phyloP scores from a whole-genome alignment of 2,329 filamentous ascomycete species.

The Graphilbum fragrans region DNA sequence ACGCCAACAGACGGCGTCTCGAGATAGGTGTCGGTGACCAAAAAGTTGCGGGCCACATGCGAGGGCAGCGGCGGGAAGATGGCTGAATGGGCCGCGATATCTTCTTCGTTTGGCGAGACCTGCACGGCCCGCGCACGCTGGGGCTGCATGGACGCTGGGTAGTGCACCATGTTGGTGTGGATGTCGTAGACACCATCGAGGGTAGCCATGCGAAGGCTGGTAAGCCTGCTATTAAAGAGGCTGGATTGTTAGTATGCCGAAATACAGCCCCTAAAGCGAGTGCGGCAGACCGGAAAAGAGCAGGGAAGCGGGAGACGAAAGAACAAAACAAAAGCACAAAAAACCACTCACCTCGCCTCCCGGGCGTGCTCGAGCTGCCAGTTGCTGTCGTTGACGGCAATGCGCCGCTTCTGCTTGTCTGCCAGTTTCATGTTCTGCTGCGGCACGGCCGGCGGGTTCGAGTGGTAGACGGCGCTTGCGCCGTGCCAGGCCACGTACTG shows the following conservation, averaged over 20 bases:
- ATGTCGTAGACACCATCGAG: slow-evolving; percentile 77
- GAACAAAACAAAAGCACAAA: background rate
- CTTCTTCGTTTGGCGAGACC: slow-evolving; percentile 29
- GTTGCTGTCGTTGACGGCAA: slow-evolving; percentile 84
- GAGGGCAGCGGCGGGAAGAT: slow-evolving; percentile 35
- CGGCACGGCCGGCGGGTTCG: slow-evolving; percentile 64
- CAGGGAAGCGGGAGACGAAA: background rate
- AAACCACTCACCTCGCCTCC: slow-evolving; percentile 61
- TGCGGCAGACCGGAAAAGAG: too few species aligned
- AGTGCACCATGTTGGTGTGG: slow-evolving; percentile 87
- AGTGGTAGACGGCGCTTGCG: slow-evolving; percentile 90
- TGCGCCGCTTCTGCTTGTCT: slow-evolving; percentile 71
- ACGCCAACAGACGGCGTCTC: slow-evolving; percentile 37
- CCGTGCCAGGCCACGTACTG: slow-evolving; percentile 99
- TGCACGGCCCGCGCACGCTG: slow-evolving; percentile 76
- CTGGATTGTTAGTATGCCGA: slow-evolving; percentile 41
- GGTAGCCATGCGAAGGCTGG: slow-evolving; percentile 55
- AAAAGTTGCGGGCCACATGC: slow-evolving; percentile 42
- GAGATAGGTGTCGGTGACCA: slow-evolving; percentile 41
- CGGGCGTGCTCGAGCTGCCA: slow-evolving; percentile 95
- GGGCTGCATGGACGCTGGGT: slow-evolving; percentile 78
- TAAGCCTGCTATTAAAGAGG: slow-evolving; percentile 70
- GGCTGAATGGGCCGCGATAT: slow-evolving; percentile 14
- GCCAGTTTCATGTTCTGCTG: slow-evolving; percentile 58
- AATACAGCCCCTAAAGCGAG: too few species aligned